Base-by-base conservation (phyloP, 129 eudicot genomes). In the Rutidosis leptorrhynchoides region DNA sequence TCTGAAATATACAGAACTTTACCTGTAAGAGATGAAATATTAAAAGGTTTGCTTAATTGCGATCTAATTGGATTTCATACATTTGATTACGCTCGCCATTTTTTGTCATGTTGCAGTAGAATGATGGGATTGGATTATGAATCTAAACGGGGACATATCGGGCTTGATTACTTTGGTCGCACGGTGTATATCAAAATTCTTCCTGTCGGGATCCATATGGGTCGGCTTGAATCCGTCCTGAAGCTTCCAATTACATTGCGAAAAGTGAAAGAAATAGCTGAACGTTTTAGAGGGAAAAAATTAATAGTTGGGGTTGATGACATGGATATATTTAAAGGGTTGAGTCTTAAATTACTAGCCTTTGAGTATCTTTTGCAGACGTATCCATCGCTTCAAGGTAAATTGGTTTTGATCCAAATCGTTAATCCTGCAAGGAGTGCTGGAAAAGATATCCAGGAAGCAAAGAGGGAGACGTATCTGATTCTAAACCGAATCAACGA, bases 31-130 rank as follows among this genome's bases (percentile, higher is more conserved):
- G 83, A 87, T 58, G 86, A 90, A 30, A 84, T 90, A 55, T 70
- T 90, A 16, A 90, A 82, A 79, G 92, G 97, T 19, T 75, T 90
- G 43, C 69, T 90, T 9, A 90, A 90, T 26, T 87, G 89, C 55
- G 97, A 90, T 70, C 57, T 90, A 35, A 81, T 90, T 25, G 97
- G 97, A 21, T 90, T 90, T 68, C 97, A 90, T 58, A 90, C 97
- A 17, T 90, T 86, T 52, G 97, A 84, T 69, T 90, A 90, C 59
- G 97, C 97, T 0, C 84, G 95, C 0, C 97, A 90, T 75, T 90
- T 90, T 51, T 78, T 90, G 29, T 90, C 97, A 21, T 87, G 95
- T 63, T 90, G 97, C 59, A 82, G 95, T 76, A 70, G 97, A 75
- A 87, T 90, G 90, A 67, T 90, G 28, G 97, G 95, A 20, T 70